Conservation (phyloP, 139 green algal genomes). For the Picochlorum sp. region DNA sequence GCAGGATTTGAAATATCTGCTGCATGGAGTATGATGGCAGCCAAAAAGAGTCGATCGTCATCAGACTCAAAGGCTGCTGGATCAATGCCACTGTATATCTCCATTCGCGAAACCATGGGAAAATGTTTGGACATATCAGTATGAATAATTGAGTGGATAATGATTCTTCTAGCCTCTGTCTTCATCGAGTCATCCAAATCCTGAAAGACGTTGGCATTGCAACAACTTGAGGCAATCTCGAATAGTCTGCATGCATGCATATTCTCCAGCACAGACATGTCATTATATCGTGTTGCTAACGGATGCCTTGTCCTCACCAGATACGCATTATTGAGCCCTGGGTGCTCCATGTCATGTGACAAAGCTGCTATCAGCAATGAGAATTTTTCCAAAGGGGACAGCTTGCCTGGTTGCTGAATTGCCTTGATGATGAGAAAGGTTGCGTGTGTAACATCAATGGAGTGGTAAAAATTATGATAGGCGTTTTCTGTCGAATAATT, state of each 20-base stretch:
- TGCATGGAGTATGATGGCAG: slow-evolving; percentile 50
- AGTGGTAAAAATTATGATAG: slow-evolving; percentile 66
- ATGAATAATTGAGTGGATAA: slow-evolving; percentile 52
- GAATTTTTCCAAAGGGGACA: slow-evolving; percentile 39
- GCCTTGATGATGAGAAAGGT: slow-evolving; percentile 36
- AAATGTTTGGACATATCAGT: slow-evolving; percentile 69
- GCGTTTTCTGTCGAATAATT: slow-evolving; percentile 11
- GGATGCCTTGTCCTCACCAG: slow-evolving; percentile 35
- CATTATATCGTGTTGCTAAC: slow-evolving; percentile 56
- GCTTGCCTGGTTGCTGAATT: neutral
- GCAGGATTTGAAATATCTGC: slow-evolving; percentile 59
- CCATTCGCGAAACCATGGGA: slow-evolving; percentile 48
- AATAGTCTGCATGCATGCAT: slow-evolving; percentile 42
- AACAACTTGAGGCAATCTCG: slow-evolving; percentile 20
- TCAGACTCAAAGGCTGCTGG: slow-evolving; percentile 4
- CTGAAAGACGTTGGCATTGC: slow-evolving; percentile 28
- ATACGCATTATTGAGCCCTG: slow-evolving; percentile 55
- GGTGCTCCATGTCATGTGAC: slow-evolving; percentile 59
- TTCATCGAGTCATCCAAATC: slow-evolving; percentile 31
- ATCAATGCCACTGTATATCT: neutral
- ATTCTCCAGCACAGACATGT: slow-evolving; percentile 54
- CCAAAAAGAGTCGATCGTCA: slow-evolving; percentile 51
- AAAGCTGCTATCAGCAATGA: slow-evolving; percentile 51
- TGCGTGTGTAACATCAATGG: slow-evolving; percentile 48
- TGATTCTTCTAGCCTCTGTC: slow-evolving; percentile 35